Evolutionary conservation across 2,329 filamentous ascomycete species (phyloP).

Genomic region (Neophaeococcomyces aloes): DNA sequence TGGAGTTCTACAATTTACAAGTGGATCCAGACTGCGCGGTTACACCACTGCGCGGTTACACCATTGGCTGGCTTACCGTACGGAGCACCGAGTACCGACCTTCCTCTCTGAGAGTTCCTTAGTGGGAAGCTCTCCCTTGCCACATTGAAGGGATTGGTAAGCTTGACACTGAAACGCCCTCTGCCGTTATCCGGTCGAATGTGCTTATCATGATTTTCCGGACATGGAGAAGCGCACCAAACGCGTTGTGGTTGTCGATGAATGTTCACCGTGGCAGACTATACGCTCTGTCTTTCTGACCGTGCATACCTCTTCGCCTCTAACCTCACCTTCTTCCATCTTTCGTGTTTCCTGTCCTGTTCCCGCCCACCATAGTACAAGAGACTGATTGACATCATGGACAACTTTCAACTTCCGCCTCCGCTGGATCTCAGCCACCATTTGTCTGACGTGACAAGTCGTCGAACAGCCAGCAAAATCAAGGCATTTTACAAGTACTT

Average conservation of each 20-base stretch:
- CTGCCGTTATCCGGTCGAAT: background rate
- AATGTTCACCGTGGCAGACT: background rate
- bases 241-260: background rate
- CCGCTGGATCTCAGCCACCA: constrained; percentile 73
- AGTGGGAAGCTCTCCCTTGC: too few relatives aligned
- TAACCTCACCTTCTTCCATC: background rate
- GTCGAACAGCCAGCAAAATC: constrained; percentile 54
- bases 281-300: background rate
- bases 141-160: background rate
- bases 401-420: constrained; percentile 28
- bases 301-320: background rate
- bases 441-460: constrained; percentile 58
- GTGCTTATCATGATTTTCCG: constrained; percentile 4
- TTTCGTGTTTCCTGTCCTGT: background rate
- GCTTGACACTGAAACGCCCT: background rate
- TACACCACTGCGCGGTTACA: too few relatives aligned
- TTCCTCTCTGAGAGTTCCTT: too few relatives aligned
- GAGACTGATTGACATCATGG: constrained; percentile 10
- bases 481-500: constrained; percentile 87
- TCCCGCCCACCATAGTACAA: background rate
- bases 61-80: too few relatives aligned
- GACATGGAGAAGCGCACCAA: constrained; percentile 3
- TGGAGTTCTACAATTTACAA: too few relatives aligned
- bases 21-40: too few relatives aligned
- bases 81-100: too few relatives aligned